These are phyloP conservation scores for Blechomonas ayalai DNA, from an alignment of 208 protist species.

Conservation along the genomic window DNA sequence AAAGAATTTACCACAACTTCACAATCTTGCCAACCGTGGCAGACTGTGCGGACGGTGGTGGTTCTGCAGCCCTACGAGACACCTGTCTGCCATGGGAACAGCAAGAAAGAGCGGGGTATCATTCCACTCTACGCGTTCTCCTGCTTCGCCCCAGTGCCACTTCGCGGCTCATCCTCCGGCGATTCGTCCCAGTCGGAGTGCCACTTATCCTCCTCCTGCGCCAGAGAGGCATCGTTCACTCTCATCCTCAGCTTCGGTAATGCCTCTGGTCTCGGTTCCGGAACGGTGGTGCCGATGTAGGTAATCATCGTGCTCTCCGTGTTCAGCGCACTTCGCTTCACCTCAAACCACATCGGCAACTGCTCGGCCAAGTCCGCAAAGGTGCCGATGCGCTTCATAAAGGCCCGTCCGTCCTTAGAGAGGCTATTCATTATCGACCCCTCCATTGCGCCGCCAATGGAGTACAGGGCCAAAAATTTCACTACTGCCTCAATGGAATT, in stretches of 20 bases:
- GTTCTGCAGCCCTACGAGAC: too few relatives aligned
- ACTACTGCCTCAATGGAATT: conserved; percentile 32
- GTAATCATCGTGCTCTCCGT: conserved; percentile 51
- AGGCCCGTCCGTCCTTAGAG: conserved; percentile 23
- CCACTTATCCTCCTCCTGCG: background rate
- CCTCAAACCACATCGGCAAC: conserved; percentile 80
- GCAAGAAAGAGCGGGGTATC: too few relatives aligned
- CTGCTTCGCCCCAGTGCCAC: background rate
- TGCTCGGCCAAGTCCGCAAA: conserved; percentile 40
- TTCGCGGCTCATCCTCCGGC: background rate
- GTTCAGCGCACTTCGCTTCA: conserved; percentile 33
- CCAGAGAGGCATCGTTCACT: conserved; percentile 11
- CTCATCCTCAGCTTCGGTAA: conserved; percentile 12
- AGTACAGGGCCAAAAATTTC: conserved; percentile 60
- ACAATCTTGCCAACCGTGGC: too few relatives aligned
- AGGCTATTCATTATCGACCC: conserved; percentile 27
- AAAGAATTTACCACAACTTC: too few relatives aligned
- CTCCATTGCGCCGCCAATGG: conserved; percentile 35
- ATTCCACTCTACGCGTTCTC: too few relatives aligned
- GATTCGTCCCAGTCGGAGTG: conserved; percentile 5
- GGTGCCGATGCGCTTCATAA: conserved; percentile 44
- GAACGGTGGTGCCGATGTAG: conserved; percentile 49
- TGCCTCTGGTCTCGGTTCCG: conserved; percentile 6
- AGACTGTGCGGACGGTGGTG: too few relatives aligned
- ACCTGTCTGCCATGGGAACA: too few relatives aligned